These are phyloP conservation scores for Asterochloris erici DNA, from an alignment of 139 green algal species.

Conservation along the genomic window DNA sequence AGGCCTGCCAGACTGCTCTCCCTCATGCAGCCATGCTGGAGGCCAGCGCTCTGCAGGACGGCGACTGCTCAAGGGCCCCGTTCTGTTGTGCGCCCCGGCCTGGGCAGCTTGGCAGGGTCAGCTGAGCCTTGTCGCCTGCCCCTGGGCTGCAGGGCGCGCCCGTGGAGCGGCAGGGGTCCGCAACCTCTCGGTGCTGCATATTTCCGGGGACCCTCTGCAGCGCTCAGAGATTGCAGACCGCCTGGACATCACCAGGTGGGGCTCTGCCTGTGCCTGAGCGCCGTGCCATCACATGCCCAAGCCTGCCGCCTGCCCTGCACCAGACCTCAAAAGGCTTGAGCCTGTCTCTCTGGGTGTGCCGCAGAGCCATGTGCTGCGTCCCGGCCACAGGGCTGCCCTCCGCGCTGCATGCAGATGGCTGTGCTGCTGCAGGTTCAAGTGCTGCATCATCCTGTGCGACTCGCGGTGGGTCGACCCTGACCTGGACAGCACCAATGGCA, in stretches of 20 bases:
- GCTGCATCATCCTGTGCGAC: conserved; percentile 47
- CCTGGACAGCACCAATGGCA: conserved; percentile 39
- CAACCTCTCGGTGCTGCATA: conserved; percentile 32
- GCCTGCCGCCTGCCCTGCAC: neutral
- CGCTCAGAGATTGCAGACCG: conserved; percentile 23
- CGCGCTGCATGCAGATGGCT: too few relatives aligned
- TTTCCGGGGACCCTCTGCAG: conserved; percentile 40
- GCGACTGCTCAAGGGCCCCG: too few relatives aligned
- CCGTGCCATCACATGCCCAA: neutral
- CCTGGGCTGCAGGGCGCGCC: conserved; percentile 8
- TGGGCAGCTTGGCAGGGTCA: too few relatives aligned
- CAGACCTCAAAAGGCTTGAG: too few relatives aligned
- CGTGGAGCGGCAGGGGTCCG: conserved; percentile 16
- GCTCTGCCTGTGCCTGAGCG: neutral
- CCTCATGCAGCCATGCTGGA: too few relatives aligned
- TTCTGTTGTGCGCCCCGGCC: too few relatives aligned
- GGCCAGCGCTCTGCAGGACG: too few relatives aligned
- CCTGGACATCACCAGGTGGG: conserved; percentile 9
- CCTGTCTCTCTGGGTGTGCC: too few relatives aligned
- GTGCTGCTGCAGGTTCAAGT: conserved; percentile 16
- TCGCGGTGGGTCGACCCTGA: conserved; percentile 41
- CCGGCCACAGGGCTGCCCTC: too few relatives aligned
- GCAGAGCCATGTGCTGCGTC: too few relatives aligned
- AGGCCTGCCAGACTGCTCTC: too few relatives aligned
- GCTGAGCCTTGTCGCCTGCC: neutral